Evolutionary conservation across 768 basidiomycete genomes (phyloP), one percentile per base, ranked within the genome.

Genomic region (Chalciporus chontae): DNA sequence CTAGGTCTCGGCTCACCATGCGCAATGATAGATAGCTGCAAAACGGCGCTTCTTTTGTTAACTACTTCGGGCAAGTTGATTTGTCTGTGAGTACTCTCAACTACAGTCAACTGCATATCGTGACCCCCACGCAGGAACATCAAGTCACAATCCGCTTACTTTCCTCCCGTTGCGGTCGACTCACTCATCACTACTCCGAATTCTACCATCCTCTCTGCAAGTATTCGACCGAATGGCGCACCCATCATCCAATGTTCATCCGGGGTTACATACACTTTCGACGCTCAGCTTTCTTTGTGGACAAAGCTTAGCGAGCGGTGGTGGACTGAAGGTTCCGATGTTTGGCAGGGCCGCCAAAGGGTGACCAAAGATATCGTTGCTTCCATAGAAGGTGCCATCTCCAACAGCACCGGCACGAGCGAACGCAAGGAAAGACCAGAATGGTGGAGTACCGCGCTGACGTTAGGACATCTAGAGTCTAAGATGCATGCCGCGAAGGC

Each of bases 401-500:
- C 79, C n/a, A 54, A 67, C 19, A 69, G 83, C 32, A 41, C 34
- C 6, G 60, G 60, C 36, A 32, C 57, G 29, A 66, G 68, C 6
- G 68, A 72, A 6, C 72, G 78, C 52, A 78, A 66, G 54, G 72
- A 71, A 39, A 73, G 81, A 40, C 87, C 90, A 24, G 66, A 75
- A 54, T 94, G 89, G 87, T 95, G 91, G 90, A 78, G 68, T 50
- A 73, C 83, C 4, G 91, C 94, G 17, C 65, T 94, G 60, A 88
- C 90, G 13, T 76, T 99, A 18, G 90, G 90, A 5, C 92, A 96
- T 69, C 73, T 96, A 50, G 96, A 99, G 73, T 84, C 83, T 43
- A 79, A 83, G 53, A 65, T 96, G 68, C 80, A 84, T 61, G 84
- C 90, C 5, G 80, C 90, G 15, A 78, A 72, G 54, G 64, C 81